Evolutionary conservation across 2,329 filamentous ascomycete genomes (phyloP), one percentile per base, ranked within the genome.

Genomic region (Boeremia exigua): DNA sequence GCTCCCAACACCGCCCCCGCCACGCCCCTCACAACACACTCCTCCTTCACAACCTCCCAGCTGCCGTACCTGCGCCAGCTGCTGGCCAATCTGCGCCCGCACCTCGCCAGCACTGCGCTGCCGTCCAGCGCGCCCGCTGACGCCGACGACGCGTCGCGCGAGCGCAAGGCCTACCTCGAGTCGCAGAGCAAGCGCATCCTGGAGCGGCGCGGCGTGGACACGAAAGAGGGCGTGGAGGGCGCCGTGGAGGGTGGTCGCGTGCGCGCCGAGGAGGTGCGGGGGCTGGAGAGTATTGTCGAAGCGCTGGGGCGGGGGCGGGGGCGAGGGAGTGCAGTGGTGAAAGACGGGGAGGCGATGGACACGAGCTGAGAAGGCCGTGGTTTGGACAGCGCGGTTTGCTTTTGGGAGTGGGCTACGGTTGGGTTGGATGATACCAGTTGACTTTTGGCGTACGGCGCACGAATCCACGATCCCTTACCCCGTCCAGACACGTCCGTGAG

Each of bases 161-260:
- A 95, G 72, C 82, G 94, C 57, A 82, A 88, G 53, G 84, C 89
- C 62, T 98, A 98, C 72, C 87, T 98, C 44, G 93, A 97, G 76
- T 84, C 84, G 49, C 88, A 92, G 68, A 90, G 91, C 46, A 81
- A 86, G 63, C 83, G 89, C 56, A 90, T 96, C 71, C 79, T 97
- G 36, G 91, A 96, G 77, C 82, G 86, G 39, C 80, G 86, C 40
- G 89, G 89, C 0, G 77, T 93, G 53, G 88, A 91, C 58, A 72
- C 74, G 2, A 66, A 37, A 50, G 70, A 75, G 46, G 74, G 74
- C 8, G 73, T 72, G 11, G 73, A 73, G 36, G 69, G 70, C 0
- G 61, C 54, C 9, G 66, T 67, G 15, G 69, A 73, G 3, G 69
- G 66, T 1, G 55, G 47, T 12, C 57, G 70, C 37, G 62, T 69